Percentiles rank a stretch among this genome's conserved stretches.
Evolutionary conservation across 2,329 filamentous ascomycete species (phyloP).

Genomic region (Pseudogymnoascus sp.): DNA sequence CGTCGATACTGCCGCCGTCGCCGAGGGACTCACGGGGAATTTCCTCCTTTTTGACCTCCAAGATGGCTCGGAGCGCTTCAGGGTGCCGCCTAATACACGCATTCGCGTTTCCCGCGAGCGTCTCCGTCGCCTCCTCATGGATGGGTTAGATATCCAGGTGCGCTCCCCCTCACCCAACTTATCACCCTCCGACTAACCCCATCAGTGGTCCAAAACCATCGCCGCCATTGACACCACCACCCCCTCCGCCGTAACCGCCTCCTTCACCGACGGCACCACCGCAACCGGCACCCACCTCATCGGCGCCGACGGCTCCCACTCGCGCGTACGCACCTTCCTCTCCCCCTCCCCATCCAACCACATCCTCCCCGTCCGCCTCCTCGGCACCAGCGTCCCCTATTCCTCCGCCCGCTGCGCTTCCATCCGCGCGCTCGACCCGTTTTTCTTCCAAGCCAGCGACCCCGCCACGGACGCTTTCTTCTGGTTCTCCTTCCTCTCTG

Average conservation of each 20-base stretch:
- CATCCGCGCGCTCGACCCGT: constrained; percentile 44
- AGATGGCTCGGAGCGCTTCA: constrained; percentile 41
- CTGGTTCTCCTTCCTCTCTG: constrained; percentile 45
- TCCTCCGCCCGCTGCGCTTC: constrained; percentile 37
- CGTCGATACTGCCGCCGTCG: constrained; percentile 47
- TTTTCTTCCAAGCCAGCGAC: constrained; percentile 49
- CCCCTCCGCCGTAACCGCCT: constrained; percentile 34
- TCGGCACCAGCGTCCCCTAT: constrained; percentile 42
- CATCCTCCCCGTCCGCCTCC: constrained; percentile 42
- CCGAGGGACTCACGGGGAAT: constrained; percentile 40
- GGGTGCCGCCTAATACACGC: constrained; percentile 39
- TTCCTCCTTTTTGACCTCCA: constrained; percentile 53
- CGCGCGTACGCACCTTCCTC: constrained; percentile 36
- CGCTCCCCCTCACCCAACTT: not conserved
- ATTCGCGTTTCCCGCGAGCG: constrained; percentile 44
- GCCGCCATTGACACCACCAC: constrained; percentile 28
- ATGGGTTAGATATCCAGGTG: constrained; percentile 43
- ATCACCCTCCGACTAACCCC: not conserved
- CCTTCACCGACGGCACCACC: constrained; percentile 43
- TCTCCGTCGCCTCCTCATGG: constrained; percentile 41
- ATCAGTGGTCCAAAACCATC: constrained; percentile 39
- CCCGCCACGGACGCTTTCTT: constrained; percentile 46
- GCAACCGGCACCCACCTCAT: constrained; percentile 40
- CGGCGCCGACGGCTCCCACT: constrained; percentile 46
- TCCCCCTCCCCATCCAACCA: constrained; percentile 31